Conservation (phyloP, 1,139 yeast genomes). For the Nakaseomyces sp. region DNA sequence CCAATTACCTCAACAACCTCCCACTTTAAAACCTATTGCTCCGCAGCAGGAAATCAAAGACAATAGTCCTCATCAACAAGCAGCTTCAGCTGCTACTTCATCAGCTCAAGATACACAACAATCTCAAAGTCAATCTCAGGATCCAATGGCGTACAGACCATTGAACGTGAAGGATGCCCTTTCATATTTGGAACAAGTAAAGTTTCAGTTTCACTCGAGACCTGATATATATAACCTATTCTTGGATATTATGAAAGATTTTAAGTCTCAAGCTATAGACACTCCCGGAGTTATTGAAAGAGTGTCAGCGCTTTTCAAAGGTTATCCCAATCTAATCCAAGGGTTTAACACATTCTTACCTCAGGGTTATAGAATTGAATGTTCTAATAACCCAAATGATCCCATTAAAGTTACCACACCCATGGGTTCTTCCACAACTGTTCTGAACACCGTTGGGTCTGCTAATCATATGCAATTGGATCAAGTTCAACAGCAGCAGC, state of each 20-base stretch:
- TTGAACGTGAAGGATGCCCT: conserved; percentile 93
- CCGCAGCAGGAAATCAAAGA: conserved; percentile 14
- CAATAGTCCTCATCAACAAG: conserved; percentile 14
- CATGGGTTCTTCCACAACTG: conserved; percentile 58
- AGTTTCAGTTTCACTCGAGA: conserved; percentile 81
- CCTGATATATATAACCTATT: conserved; percentile 95
- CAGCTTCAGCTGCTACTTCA: conserved; percentile 14
- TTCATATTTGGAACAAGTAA: conserved; percentile 90
- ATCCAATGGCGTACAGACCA: conserved; percentile 52
- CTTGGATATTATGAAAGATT: conserved; percentile 96
- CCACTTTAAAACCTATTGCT: conserved; percentile 12
- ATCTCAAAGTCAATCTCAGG: not conserved
- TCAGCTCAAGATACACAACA: conserved; percentile 18
- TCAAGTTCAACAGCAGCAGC: not conserved
- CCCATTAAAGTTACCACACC: conserved; percentile 96
- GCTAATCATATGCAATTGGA: conserved; percentile 11
- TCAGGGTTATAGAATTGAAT: conserved; percentile 91
- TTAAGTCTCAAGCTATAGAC: conserved; percentile 90
- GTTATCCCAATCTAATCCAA: conserved; percentile 87
- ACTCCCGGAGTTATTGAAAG: conserved; percentile 98
- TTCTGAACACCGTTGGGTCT: conserved; percentile 12
- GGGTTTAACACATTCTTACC: conserved; percentile 97
- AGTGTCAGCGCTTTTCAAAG: conserved; percentile 81
- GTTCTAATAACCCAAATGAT: conserved; percentile 81
- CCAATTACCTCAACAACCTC: conserved; percentile 11